These are phyloP conservation scores for Papilionanthe hybrid DNA, from an alignment of 116 monocot genomes.

Conservation along the genomic window DNA sequence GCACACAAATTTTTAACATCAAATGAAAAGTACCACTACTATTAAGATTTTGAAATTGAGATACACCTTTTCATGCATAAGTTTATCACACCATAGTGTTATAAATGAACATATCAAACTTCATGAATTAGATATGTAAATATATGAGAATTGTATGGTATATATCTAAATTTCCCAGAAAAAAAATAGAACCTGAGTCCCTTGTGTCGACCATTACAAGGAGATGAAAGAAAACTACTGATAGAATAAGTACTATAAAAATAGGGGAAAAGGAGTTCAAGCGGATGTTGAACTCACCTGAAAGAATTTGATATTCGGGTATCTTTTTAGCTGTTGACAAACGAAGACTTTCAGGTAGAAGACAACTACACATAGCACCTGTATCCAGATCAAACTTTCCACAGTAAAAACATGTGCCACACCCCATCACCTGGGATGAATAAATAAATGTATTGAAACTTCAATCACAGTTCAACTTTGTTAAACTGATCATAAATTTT, in stretches of 20 bases:
- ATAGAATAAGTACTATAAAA: no score
- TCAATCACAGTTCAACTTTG: background rate
- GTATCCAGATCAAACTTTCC: slow-evolving; percentile 3
- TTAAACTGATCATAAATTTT: background rate
- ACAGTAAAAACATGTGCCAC: background rate
- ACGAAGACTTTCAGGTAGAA: slow-evolving; percentile 74
- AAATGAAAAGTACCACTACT: no score
- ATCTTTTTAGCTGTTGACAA: slow-evolving; percentile 61
- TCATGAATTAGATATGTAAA: no score
- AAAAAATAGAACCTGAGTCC: no score
- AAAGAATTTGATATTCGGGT: slow-evolving; percentile 50
- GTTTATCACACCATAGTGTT: no score
- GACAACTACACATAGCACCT: slow-evolving; percentile 80
- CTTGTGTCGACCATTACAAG: background rate
- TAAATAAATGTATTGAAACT: background rate
- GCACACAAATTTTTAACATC: no score
- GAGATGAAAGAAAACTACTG: no score
- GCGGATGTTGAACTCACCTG: slow-evolving; percentile 39
- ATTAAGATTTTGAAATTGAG: no score
- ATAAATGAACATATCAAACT: no score
- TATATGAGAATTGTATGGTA: no score
- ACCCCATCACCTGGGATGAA: background rate
- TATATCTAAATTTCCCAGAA: background rate
- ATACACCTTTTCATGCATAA: no score
- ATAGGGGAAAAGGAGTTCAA: no score